Conservation (phyloP, 306 rosid species). For the Cicer chorassanicum region DNA sequence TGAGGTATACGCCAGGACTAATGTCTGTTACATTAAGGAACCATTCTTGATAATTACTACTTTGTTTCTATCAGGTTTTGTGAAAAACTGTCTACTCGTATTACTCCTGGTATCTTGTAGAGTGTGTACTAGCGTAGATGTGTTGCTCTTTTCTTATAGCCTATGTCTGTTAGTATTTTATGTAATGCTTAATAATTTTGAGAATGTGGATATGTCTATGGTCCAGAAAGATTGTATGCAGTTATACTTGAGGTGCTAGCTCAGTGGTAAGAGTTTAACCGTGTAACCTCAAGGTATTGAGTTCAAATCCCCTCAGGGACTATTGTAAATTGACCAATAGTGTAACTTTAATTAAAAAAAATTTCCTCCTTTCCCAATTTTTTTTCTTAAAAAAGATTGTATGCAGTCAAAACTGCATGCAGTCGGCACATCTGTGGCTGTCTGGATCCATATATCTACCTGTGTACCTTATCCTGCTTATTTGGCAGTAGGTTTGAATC, state of each 20-base stretch:
- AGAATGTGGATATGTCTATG: conserved; percentile 2
- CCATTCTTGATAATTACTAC: conserved; percentile 25
- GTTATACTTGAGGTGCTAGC: too few relatives aligned
- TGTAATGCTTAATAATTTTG: conserved; percentile 30
- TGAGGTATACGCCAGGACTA: conserved; percentile 62
- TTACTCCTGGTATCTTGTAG: conserved; percentile 15
- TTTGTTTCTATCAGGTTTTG: conserved; percentile 19
- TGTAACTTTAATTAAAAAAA: too few relatives aligned
- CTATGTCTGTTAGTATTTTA: conserved; percentile 34
- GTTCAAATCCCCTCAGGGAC: too few relatives aligned
- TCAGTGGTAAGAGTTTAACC: too few relatives aligned
- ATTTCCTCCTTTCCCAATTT: too few relatives aligned
- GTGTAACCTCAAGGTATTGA: too few relatives aligned
- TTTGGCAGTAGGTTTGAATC: conserved; percentile 15
- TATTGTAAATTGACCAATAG: too few relatives aligned
- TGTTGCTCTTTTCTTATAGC: conserved; percentile 38
- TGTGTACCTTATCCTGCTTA: conserved; percentile 3
- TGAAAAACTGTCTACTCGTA: conserved; percentile 9
- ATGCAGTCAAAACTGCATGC: too few relatives aligned
- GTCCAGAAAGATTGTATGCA: too few relatives aligned
- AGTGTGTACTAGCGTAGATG: neutral
- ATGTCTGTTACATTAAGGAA: neutral
- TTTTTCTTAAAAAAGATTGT: too few relatives aligned
- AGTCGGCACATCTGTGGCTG: too few relatives aligned
- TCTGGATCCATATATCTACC: neutral